Base-by-base conservation (phyloP, 805 yeast species). In the Saccharomycopsis fibuligera region DNA sequence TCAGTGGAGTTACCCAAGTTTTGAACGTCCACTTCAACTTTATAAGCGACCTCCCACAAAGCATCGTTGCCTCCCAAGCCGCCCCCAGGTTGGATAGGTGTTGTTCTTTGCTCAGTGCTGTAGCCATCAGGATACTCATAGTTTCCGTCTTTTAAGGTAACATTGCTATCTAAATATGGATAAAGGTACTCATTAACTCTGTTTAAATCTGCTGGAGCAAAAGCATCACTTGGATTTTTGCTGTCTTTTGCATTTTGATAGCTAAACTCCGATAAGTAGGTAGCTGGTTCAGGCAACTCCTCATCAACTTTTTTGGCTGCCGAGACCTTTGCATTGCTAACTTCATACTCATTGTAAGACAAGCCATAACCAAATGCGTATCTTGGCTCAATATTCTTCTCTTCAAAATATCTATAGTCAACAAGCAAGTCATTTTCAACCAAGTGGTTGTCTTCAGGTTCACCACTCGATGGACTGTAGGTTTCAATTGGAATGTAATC, bases 351-450 rank as follows among this genome's bases (percentile, higher is more conserved):
- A 3, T 83, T 68, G 58, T 76, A 79, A 1, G 83, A 75, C 41
- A 79, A 62, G 6, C 86, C 86, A 63, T 59, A 77, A 3, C 85
- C 86, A 61, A 80, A 80, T 53, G 76, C 82, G 58, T 60, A 80
- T 42, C 83, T 62, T 17, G 84, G 83, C 53, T 68, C 68, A 40
- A 78, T 73, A 49, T 74, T 69, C 51, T 73, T 68, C 58, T 73
- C 74, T 56, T 76, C 81, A 60, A 78, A 79, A 56, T 71, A 73
- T 44, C 78, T 64, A 64, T 80, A 79, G 60, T 78, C 86, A 50
- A 73, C 72, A 50, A 72, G 54, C 39, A 57, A 51, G 42, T 61
- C 66, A 12, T 53, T 52, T 33, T 59, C 59, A 16, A 48, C 51
- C 38, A 58, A 45, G 21, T 49, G 49, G 33, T 65, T 59, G 55